Percentiles rank a stretch among this genome's conserved stretches.
phyloP scores from a whole-genome alignment of 2,329 filamentous ascomycete species.

The Keithomyces neogunnii region DNA sequence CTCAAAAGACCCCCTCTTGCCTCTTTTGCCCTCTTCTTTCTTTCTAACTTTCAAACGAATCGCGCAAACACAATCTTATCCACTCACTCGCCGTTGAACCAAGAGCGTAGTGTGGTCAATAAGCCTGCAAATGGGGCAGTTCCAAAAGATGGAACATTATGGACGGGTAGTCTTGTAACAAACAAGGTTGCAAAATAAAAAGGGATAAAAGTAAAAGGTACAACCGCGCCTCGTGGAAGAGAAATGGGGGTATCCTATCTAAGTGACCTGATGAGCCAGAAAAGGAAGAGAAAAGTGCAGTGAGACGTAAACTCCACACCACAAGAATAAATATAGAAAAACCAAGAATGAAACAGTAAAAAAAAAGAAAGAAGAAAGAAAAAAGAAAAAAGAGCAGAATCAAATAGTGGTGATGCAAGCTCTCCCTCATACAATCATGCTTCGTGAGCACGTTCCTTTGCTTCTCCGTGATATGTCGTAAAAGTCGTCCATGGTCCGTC shows the following conservation, averaged over 20 bases:
- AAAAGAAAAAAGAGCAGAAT: neutral
- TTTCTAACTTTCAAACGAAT: neutral
- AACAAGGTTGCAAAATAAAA: constrained; percentile 3
- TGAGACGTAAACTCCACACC: constrained; percentile 14
- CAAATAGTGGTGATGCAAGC: constrained; percentile 1
- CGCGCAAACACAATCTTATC: neutral
- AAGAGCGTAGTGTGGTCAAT: neutral
- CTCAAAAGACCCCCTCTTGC: neutral
- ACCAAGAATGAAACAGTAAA: neutral
- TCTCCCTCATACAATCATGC: constrained; percentile 18
- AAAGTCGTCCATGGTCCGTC: constrained; percentile 3
- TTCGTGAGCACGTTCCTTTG: constrained; percentile 9
- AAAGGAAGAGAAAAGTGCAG: constrained; percentile 7
- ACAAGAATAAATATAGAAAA: neutral
- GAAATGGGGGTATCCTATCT: constrained; percentile 33
- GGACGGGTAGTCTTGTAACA: neutral
- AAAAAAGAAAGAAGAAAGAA: neutral
- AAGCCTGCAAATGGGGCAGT: neutral
- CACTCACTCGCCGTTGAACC: neutral
- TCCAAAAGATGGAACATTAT: neutral
- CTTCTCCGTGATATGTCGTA: constrained; percentile 3
- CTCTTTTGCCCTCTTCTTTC: no score
- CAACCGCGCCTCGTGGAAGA: constrained; percentile 2
- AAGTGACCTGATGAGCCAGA: constrained; percentile 13
- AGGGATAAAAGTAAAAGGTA: constrained; percentile 2